Evolutionary conservation across 306 rosid genomes (phyloP).

Genomic region (Betula pendula): DNA sequence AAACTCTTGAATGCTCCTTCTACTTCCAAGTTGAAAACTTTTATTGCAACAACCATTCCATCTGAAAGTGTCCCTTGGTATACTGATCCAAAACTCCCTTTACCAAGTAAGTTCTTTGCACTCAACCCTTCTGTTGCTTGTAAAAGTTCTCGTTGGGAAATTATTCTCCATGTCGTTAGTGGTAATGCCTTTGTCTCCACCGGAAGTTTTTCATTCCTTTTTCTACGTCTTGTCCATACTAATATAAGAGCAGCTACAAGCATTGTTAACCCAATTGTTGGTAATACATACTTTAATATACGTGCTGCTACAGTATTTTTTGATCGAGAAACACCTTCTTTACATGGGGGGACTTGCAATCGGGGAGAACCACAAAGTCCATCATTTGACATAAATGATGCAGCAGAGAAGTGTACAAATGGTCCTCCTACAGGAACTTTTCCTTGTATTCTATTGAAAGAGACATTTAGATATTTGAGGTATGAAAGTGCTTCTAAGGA

Average conservation of each 20-base stretch:
- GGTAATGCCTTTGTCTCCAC: background rate
- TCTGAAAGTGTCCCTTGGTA: constrained; percentile 25
- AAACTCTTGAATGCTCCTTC: constrained; percentile 21
- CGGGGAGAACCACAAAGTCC: constrained; percentile 36
- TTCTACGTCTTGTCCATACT: background rate
- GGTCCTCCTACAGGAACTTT: constrained; percentile 39
- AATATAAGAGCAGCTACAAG: background rate
- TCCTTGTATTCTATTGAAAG: constrained; percentile 23
- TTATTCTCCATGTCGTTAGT: background rate
- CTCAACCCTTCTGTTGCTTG: constrained; percentile 23
- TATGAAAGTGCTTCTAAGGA: constrained; percentile 2
- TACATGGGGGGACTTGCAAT: constrained; percentile 28
- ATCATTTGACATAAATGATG: constrained; percentile 31
- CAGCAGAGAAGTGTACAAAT: constrained; percentile 23
- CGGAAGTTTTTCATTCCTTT: background rate
- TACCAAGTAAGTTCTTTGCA: constrained; percentile 22
- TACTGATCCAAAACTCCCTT: constrained; percentile 26
- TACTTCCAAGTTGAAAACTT: constrained; percentile 18
- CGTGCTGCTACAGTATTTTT: background rate
- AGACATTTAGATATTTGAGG: background rate
- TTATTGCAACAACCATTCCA: constrained; percentile 26
- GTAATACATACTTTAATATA: constrained; percentile 15
- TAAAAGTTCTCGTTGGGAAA: constrained; percentile 28
- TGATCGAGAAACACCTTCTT: background rate
- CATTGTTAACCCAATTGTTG: constrained; percentile 15